phyloP scores from a whole-genome alignment of 140 eudicot species.

The Cichorium intybus region DNA sequence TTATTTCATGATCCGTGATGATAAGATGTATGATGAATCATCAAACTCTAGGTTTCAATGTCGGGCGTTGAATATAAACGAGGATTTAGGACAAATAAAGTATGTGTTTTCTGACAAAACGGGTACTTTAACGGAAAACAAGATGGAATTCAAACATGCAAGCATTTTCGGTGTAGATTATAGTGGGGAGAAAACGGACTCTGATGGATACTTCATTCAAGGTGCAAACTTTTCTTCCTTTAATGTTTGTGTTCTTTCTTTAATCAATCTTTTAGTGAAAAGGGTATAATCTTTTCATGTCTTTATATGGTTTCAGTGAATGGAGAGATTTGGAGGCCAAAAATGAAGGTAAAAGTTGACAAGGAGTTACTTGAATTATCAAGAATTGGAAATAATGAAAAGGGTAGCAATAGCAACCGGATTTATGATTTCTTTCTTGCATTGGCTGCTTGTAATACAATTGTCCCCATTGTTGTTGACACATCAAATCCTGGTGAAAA shows the following conservation, averaged over 20 bases:
- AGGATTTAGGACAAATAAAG: slow-evolving; percentile 94
- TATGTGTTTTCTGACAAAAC: slow-evolving; percentile 94
- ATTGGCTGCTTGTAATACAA: slow-evolving; percentile 94
- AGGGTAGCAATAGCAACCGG: slow-evolving; percentile 43
- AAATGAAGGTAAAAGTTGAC: slow-evolving; percentile 77
- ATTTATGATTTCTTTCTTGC: slow-evolving; percentile 81
- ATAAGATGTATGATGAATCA: slow-evolving; percentile 61
- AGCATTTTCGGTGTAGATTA: slow-evolving; percentile 85
- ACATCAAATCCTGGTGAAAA: slow-evolving; percentile 56
- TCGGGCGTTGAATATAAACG: slow-evolving; percentile 89
- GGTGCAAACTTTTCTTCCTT: slow-evolving; percentile 38
- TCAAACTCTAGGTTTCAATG: slow-evolving; percentile 82
- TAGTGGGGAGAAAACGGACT: slow-evolving; percentile 34
- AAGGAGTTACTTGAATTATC: slow-evolving; percentile 49
- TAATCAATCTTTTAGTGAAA: slow-evolving; percentile 1
- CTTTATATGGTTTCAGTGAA: slow-evolving; percentile 46
- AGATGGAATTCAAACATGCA: slow-evolving; percentile 92
- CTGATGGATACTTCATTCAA: slow-evolving; percentile 48
- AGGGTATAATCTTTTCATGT: slow-evolving; percentile 18
- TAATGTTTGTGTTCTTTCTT: neutral
- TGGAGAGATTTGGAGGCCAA: slow-evolving; percentile 74
- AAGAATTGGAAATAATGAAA: slow-evolving; percentile 38
- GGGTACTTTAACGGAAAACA: slow-evolving; percentile 95
- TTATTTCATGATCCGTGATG: slow-evolving; percentile 84
- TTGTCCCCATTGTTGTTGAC: slow-evolving; percentile 79